These are phyloP conservation scores for Boletus subparvulus DNA, from an alignment of 768 basidiomycete species.

Conservation along the genomic window DNA sequence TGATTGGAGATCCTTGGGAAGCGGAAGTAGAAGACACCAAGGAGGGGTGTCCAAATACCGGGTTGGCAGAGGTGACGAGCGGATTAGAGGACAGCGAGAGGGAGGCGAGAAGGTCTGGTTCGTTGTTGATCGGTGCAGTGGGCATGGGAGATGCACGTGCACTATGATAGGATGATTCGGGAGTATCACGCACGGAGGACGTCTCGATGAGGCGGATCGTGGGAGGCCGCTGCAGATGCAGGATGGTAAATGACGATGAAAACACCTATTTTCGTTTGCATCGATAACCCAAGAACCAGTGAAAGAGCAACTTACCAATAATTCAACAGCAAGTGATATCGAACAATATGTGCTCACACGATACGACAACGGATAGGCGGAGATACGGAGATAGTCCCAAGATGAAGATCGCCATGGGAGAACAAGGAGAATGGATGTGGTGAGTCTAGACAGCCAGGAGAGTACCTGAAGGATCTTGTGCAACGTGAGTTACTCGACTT, in stretches of 20 bases:
- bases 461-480: constrained; percentile 57
- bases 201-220: constrained; percentile 68
- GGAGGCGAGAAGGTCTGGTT: constrained; percentile 61
- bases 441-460: constrained; percentile 56
- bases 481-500: not conserved
- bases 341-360: constrained; percentile 48
- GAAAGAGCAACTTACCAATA: constrained; percentile 46
- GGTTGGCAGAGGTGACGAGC: constrained; percentile 45
- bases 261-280: constrained; percentile 42
- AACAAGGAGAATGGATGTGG: constrained; percentile 47
- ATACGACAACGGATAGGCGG: constrained; percentile 35
- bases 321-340: constrained; percentile 48
- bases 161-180: constrained; percentile 28
- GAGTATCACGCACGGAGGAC: constrained; percentile 43
- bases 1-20: constrained; percentile 24
- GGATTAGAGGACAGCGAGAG: constrained; percentile 68
- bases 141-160: constrained; percentile 30
- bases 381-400: constrained; percentile 39
- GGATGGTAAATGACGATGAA: constrained; percentile 48
- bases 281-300: not conserved
- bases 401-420: constrained; percentile 42
- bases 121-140: constrained; percentile 26
- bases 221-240: constrained; percentile 69
- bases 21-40: constrained; percentile 35
- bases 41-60: constrained; percentile 73